Evolutionary conservation across 1,284 basidiomycete species (phyloP), one percentile per base, ranked within the genome.

Genomic region (Boletus semigastroideus): DNA sequence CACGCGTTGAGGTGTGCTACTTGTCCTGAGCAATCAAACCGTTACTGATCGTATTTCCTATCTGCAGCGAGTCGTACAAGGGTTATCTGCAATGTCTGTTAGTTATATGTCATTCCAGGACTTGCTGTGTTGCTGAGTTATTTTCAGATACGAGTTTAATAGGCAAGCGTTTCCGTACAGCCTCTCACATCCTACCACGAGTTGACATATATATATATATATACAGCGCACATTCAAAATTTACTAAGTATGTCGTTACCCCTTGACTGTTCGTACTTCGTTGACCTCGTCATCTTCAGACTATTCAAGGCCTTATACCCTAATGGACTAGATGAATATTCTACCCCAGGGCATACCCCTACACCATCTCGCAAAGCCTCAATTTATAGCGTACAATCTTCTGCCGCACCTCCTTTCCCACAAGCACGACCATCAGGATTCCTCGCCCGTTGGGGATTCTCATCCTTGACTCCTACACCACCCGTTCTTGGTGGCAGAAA

Each of bases 61-160:
- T 33, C 19, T 48, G 27, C 55, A 88, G 86, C 55, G 87, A 90
- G 69, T 83, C 83, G 1, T 89, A 89, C 65, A 84, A 82, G 76
- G 88, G 87, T 31, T 90, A 90, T 66, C 59, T 88, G 6, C 86
- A 88, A 62, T 90, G 87, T 73, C 72, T 90, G 79, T 89, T 59
- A 67, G 76, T 72, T 0, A 4, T 43, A 25, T 25, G 7, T 25
- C 7, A 25, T 25, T 25, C 25, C 25, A 25, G 13, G 25, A 49
- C 43, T 48, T 20, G 31, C 25, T 13, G 12, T 10, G 44, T 52
- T 42, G 12, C 54, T 55, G 37, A 58, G 46, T 20, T 6, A 17
- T 49, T 10, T 14, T 17, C 53, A 83, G 80, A 59, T 82, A 84
- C 60, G 72, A 83, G 2, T 65, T 86, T 41, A 86, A 86, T 59